These are phyloP conservation scores for Akanthomyces lecanii DNA, from an alignment of 2,329 filamentous ascomycete species.

Conservation along the genomic window DNA sequence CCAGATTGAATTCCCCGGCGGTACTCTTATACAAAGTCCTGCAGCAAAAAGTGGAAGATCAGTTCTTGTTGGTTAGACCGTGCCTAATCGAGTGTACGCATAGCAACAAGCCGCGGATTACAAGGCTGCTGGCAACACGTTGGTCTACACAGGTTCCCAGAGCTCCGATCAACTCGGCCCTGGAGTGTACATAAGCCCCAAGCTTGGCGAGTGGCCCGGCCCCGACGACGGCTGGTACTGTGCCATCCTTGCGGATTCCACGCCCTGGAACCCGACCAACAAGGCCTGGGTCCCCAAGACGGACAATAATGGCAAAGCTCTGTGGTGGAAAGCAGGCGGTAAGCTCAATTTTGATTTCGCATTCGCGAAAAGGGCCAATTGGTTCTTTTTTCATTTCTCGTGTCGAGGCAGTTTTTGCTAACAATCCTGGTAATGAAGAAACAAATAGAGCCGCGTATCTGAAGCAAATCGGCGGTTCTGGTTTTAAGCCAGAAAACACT, in stretches of 20 bases:
- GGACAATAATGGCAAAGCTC: background rate
- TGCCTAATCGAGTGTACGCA: background rate
- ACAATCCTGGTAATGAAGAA: background rate
- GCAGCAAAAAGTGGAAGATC: no score
- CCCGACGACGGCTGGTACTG: background rate
- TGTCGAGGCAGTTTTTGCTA: background rate
- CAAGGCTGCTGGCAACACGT: background rate
- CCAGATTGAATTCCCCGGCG: background rate
- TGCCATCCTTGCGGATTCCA: background rate
- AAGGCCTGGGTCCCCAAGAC: constrained; percentile 1
- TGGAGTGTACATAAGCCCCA: background rate
- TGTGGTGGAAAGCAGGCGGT: background rate
- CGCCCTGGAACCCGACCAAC: background rate
- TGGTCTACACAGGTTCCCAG: background rate
- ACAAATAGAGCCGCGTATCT: background rate
- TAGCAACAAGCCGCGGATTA: background rate
- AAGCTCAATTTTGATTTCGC: background rate
- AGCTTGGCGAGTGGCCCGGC: background rate
- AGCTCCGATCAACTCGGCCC: constrained; percentile 2
- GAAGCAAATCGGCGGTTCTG: background rate
- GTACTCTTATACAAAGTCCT: no score
- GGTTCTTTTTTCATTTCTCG: no score
- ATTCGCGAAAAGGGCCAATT: no score
- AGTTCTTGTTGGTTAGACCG: background rate
- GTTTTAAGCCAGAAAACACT: background rate